Base-by-base conservation (phyloP, 768 basidiomycete genomes). In the Suillus discolor region DNA sequence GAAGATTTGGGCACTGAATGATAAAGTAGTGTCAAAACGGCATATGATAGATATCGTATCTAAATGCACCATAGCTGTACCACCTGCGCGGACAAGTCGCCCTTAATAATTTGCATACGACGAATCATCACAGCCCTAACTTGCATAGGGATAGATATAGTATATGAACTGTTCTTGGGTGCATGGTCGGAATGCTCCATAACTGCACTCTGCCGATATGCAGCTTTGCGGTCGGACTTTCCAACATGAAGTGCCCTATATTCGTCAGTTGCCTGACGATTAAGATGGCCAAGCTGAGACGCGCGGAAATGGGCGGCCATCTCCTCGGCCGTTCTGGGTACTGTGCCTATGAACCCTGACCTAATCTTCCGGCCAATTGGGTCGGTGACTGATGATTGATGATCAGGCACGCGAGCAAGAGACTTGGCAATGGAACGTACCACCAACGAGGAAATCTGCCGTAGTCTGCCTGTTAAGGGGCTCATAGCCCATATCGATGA, bases 381-480 rank as follows among this genome's bases (percentile, higher is more conserved):
- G 68, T 90, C 87, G 4, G 89, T 90, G 9, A 85, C 87, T 67
- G 80, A 57, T 51, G 38, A 54, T 41, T 28, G 80, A 57, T 54
- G 41, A 55, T 45, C 38, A 15, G n/a, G n/a, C 13, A 39, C 15
- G 18, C 38, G 20, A n/a, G 23, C 28, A 34, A 63, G 13, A 54
- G 31, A 25, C 31, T 31, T 59, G 23, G 8, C 7, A 36, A 39
- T 23, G 28, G 13, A 2, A 65, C 77, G 12, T 54, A 79, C 80
- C 74, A 7, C 79, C 74, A 49, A 86, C 84, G 42, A 89, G 77
- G 78, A 87, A 89, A 67, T 89, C 87, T 25, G 87, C 81, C 0
- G 85, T 86, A 2, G 85, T 87, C 72, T 89, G 87, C 25, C 87
- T 77, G 64, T 85, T 79, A 16, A 79, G 79, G 36, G 86, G 85